Evolutionary conservation across 1,139 yeast genomes (phyloP), one percentile per base, ranked within the genome.

Genomic region (Zygosaccharomyces sapae): DNA sequence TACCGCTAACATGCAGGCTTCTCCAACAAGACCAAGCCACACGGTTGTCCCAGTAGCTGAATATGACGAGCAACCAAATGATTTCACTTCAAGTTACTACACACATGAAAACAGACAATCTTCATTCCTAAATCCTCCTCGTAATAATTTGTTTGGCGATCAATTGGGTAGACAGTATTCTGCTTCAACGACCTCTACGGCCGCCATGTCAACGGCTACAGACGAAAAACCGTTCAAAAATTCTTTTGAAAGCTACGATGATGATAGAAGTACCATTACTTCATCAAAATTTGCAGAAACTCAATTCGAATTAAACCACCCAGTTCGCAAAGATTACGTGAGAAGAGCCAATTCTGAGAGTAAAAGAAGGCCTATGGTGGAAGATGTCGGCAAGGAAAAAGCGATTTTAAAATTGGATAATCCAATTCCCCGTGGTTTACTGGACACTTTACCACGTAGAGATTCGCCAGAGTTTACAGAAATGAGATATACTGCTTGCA

Each of bases 401-500:
- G 59, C 95, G 41, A 85, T 87, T 55, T 77, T 92, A 62, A 89
- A 89, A 5, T 74, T 92, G 51, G 97, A 90, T 62, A 90, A 94
- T 58, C 96, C 97, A 2, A 84, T 92, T 41, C 97, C 98, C 2
- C 81, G 87, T 18, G 92, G 90, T 53, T 73, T 92, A 48, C 78
- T 80, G 57, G 83, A 85, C 52, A 86, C 87, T 44, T 69, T 87
- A 53, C 88, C 95, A 5, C 75, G 89, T 58, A 77, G 92, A 22
- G 95, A 88, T 57, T 82, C 86, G 39, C 96, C 94, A 45, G 98
- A 92, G 66, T 92, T 87, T 63, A 83, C 92, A 10, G 87, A 86
- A 67, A 89, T 92, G 96, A 80, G 96, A 53, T 89, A 90, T 66
- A 86, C 96, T 0, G 97, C 97, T 0, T 87, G 95, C 63, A 90